phyloP scores from a whole-genome alignment of 2,329 filamentous ascomycete genomes.

The Fusarium multiceps region DNA sequence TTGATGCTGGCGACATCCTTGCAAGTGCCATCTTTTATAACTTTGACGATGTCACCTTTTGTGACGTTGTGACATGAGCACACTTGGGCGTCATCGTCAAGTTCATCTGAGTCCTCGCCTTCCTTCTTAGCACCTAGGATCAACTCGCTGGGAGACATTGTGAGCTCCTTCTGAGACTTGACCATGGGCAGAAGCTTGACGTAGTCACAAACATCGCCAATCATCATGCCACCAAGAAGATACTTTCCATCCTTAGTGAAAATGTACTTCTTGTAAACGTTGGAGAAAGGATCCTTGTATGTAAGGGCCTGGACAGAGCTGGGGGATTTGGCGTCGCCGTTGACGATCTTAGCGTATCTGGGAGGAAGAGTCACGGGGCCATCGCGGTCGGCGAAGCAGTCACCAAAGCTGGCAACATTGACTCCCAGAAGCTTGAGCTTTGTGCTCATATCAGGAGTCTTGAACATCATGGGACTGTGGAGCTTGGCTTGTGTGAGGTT shows the following conservation, averaged over 20 bases:
- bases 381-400: conserved; percentile 91
- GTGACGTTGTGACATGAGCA: conserved; percentile 94
- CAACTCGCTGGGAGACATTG: conserved; percentile 82
- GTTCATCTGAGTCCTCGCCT: conserved; percentile 80
- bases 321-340: conserved; percentile 37
- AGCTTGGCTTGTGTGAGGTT: conserved; percentile 86
- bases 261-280: conserved; percentile 93
- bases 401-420: conserved; percentile 91
- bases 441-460: conserved; percentile 86
- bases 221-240: conserved; percentile 96
- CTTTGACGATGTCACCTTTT: conserved; percentile 80
- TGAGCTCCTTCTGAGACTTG: conserved; percentile 82
- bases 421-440: conserved; percentile 91
- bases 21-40: conserved; percentile 81
- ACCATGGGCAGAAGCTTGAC: conserved; percentile 89
- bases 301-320: conserved; percentile 83
- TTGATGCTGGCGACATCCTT: conserved; percentile 87
- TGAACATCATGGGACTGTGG: conserved; percentile 77
- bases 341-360: conserved; percentile 56
- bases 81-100: conserved; percentile 87
- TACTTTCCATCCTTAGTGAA: conserved; percentile 93
- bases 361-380: conserved; percentile 80
- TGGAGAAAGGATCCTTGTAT: conserved; percentile 88
- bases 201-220: conserved; percentile 91
- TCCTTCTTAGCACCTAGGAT: conserved; percentile 81